These are phyloP conservation scores for Wilcoxina mikolae DNA, from an alignment of 495 filamentous ascomycete genomes.

Conservation along the genomic window DNA sequence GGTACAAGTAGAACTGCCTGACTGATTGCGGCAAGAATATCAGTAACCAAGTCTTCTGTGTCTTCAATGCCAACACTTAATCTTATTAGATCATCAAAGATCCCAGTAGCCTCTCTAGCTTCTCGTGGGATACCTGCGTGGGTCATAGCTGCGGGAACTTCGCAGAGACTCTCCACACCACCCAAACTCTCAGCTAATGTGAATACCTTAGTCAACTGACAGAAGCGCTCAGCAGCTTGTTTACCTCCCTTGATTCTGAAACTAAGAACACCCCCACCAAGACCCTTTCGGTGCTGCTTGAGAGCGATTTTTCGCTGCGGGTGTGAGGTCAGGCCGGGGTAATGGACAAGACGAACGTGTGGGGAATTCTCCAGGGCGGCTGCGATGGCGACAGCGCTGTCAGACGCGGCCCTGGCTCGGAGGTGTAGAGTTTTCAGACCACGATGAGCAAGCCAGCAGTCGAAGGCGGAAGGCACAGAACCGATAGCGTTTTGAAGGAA, in stretches of 20 bases:
- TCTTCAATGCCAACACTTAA: slow-evolving; percentile 93
- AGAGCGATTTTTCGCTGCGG: slow-evolving; percentile 68
- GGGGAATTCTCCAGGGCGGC: slow-evolving; percentile 61
- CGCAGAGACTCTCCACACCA: slow-evolving; percentile 81
- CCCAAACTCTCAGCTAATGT: slow-evolving; percentile 87
- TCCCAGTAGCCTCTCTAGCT: slow-evolving; percentile 76
- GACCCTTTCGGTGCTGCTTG: slow-evolving; percentile 82
- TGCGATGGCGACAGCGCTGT: slow-evolving; percentile 69
- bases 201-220: slow-evolving; percentile 75
- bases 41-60: slow-evolving; percentile 61
- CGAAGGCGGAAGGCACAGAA: slow-evolving; percentile 84
- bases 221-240: slow-evolving; percentile 77
- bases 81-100: slow-evolving; percentile 93
- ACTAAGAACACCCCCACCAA: slow-evolving; percentile 94
- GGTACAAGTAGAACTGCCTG: not conserved
- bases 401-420: slow-evolving; percentile 66
- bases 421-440: slow-evolving; percentile 95
- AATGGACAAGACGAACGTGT: slow-evolving; percentile 78
- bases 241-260: slow-evolving; percentile 90
- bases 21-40: slow-evolving; percentile 36
- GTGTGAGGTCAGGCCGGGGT: slow-evolving; percentile 79
- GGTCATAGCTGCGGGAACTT: slow-evolving; percentile 89
- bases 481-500: slow-evolving; percentile 98
- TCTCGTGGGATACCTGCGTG: slow-evolving; percentile 87
- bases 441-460: slow-evolving; percentile 97